A percentile compares a stretch with the other conserved stretches of the same genome.
Evolutionary conservation across 352 stramenopile species (phyloP).

Genomic region (Phytophthora megakarya): DNA sequence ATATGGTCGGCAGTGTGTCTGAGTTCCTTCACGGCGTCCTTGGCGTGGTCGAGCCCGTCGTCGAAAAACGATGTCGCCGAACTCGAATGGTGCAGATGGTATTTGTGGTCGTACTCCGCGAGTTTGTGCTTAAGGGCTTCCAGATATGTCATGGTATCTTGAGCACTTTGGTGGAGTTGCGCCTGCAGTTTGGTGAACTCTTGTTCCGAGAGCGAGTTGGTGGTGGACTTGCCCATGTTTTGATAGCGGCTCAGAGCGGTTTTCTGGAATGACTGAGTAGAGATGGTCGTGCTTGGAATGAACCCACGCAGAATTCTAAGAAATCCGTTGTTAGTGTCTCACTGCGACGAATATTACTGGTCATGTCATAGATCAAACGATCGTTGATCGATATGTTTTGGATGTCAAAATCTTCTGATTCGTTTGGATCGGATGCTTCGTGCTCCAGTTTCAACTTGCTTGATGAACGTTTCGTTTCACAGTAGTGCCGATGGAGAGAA

Average conservation of each 20-base stretch:
- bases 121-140: conserved; percentile 34
- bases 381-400: no score
- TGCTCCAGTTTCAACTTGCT: no score
- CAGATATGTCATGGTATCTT: conserved; percentile 22
- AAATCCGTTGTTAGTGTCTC: conserved; percentile 24
- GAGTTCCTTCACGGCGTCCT: conserved; percentile 32
- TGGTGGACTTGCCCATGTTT: conserved; percentile 30
- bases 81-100: conserved; percentile 28
- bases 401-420: no score
- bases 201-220: conserved; percentile 18
- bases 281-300: conserved; percentile 1
- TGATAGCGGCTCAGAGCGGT: conserved; percentile 1
- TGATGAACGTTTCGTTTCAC: no score
- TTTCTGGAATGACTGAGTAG: conserved; percentile 11
- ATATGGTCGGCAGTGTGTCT: conserved; percentile 26
- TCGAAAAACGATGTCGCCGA: conserved; percentile 31
- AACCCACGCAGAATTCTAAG: conserved; percentile 20
- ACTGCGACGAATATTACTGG: conserved; percentile 11
- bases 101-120: conserved; percentile 30
- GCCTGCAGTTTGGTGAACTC: conserved; percentile 34
- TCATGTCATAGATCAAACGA: no score
- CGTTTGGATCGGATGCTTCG: no score
- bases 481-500: no score
- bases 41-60: conserved; percentile 36
- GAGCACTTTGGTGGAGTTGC: conserved; percentile 32